phyloP scores from a whole-genome alignment of 1,139 yeast genomes.

The Suhomyces ambrosiae region DNA sequence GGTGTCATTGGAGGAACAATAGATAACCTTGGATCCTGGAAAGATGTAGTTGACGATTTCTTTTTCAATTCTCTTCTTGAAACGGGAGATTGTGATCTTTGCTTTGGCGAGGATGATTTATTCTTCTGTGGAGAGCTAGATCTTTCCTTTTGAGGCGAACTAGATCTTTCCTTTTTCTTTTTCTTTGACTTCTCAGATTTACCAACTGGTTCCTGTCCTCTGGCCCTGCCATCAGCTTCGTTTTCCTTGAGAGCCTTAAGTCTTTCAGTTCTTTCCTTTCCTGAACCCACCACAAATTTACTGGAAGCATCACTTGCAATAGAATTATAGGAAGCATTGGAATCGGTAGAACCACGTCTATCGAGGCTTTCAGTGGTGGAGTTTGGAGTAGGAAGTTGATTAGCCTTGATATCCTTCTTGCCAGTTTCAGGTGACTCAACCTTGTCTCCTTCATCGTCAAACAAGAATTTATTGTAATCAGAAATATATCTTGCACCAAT shows the following conservation, averaged over 20 bases:
- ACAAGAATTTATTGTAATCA: constrained; percentile 36
- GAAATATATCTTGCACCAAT: constrained; percentile 30
- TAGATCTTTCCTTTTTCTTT: constrained; percentile 10
- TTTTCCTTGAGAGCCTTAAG: constrained; percentile 14
- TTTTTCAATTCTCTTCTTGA: constrained; percentile 10
- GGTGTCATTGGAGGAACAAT: constrained; percentile 18
- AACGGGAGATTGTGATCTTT: constrained; percentile 5
- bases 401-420: constrained; percentile 8
- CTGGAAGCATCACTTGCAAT: constrained; percentile 42
- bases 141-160: constrained; percentile 10
- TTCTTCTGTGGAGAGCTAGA: constrained; percentile 11
- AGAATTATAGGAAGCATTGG: constrained; percentile 31
- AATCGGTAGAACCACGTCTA: constrained; percentile 31
- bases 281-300: constrained; percentile 35
- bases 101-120: constrained; percentile 8
- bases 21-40: constrained; percentile 16
- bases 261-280: constrained; percentile 23
- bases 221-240: constrained; percentile 1
- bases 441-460: constrained; percentile 29
- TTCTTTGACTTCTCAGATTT: constrained; percentile 7
- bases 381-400: constrained; percentile 23
- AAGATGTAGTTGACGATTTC: constrained; percentile 14
- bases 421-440: constrained; percentile 12
- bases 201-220: constrained; percentile 1
- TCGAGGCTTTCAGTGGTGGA: constrained; percentile 18